Evolutionary conservation across 192 early-diverging fungal species (phyloP).

Genomic region (Linnemannia hyalina): DNA sequence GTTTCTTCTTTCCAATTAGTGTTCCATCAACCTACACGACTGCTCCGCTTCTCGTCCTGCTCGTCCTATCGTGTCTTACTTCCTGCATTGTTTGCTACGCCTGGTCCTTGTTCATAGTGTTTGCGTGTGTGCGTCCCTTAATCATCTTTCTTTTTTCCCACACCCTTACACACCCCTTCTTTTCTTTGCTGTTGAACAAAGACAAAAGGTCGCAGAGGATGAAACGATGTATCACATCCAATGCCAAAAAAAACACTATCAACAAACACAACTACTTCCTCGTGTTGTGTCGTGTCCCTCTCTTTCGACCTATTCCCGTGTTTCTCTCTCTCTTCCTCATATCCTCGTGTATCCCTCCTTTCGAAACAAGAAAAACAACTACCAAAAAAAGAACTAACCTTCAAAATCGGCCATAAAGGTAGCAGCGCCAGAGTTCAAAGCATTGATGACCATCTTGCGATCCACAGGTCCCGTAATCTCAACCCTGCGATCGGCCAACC

Average conservation of each 20-base stretch:
- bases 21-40: no score
- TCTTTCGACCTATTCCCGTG: no score
- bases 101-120: no score
- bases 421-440: slow-evolving; percentile 92
- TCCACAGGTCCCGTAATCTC: slow-evolving; percentile 99
- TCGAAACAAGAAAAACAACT: neutral
- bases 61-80: no score
- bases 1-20: neutral
- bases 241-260: no score
- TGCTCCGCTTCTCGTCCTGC: no score
- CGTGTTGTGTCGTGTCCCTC: no score
- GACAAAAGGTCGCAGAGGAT: no score
- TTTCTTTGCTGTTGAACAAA: neutral
- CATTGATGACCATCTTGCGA: slow-evolving; percentile 99
- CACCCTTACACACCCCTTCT: neutral
- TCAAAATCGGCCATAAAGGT: slow-evolving; percentile 99
- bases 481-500: slow-evolving; percentile 91
- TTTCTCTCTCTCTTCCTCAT: neutral
- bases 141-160: neutral
- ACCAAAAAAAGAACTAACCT: slow-evolving; percentile 41
- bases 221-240: no score
- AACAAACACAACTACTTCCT: no score
- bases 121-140: no score
- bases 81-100: no score
- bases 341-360: neutral